Base-by-base conservation (phyloP, 108 stramenopile species). In the Skeletonema tropicum region DNA sequence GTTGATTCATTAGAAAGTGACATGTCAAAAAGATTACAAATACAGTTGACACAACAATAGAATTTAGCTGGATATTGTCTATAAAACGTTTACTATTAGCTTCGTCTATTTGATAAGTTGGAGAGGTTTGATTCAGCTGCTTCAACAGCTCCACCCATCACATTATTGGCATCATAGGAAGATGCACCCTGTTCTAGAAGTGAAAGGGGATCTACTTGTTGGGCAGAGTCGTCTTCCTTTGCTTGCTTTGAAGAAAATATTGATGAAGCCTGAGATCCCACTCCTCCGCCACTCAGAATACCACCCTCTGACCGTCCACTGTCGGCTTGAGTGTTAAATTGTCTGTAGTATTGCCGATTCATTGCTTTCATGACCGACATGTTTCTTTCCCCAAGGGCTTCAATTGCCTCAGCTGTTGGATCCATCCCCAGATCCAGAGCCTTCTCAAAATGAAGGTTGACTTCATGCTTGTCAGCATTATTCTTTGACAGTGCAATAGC, bases 111-210 rank as follows among this genome's bases (percentile, higher is more conserved):
- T 62, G 61, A 62, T 29, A 82, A 68, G 66, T 82, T 82, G 14
- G 71, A 71, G 25, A 82, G 74, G 48, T 71, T 82, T 42, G 73
- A 74, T 52, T 66, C 66, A 26, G 64, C 81, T 49, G 64, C 81
- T 49, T 84, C 83, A 41, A 75, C 68, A 64, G 70, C 83, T 13
- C 78, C 83, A 15, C 83, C 83, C 83, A 79, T 75, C n/a, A 79
- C 78, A 29, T 60, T 61, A 46, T 75, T 71, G 11, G 78, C 83
- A 70, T 84, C 83, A 68, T 84, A 80, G 8, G 74, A 35, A 23
- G 78, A 78, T 55, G 83, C 83, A 32, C 83, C 83, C 48, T 79
- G 74, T 42, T 84, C 78, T 21, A 84, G 35, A 14, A 84, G 49
- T 21, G 68, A 23, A n/a, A 84, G 58, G 6, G 78, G 65, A 33